phyloP scores from a whole-genome alignment of 1,284 basidiomycete genomes.

The Fistulinella cinereoalba region DNA sequence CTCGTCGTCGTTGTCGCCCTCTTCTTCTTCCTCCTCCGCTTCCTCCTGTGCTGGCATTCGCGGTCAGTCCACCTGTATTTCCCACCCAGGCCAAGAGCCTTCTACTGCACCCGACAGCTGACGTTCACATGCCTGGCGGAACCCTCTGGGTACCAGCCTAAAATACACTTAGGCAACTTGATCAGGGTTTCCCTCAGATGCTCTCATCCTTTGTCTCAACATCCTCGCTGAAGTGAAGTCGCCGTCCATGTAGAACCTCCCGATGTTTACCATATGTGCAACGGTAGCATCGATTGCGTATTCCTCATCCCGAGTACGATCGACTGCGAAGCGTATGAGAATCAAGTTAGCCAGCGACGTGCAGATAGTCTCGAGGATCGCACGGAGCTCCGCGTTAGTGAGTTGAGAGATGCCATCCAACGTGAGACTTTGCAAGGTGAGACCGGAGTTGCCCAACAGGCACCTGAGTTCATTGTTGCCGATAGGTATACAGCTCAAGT shows the following conservation, averaged over 20 bases:
- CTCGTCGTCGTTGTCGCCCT: too few species aligned
- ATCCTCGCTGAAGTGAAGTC: conserved; percentile 7
- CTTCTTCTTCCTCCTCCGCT: too few species aligned
- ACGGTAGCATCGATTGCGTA: conserved; percentile 7
- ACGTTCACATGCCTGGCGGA: too few species aligned
- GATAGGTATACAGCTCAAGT: neutral
- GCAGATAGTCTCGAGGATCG: neutral
- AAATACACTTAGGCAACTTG: too few species aligned
- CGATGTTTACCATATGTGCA: conserved; percentile 4
- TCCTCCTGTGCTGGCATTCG: too few species aligned
- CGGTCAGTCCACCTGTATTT: too few species aligned
- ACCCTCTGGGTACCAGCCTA: too few species aligned
- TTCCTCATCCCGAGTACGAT: neutral
- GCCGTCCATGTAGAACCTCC: neutral
- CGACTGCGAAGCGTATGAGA: neutral
- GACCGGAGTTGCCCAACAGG: conserved; percentile 6
- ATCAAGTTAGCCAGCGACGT: neutral
- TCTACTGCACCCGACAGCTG: too few species aligned
- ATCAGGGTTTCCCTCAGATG: too few species aligned
- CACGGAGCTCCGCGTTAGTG: conserved; percentile 6
- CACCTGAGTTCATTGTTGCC: conserved; percentile 6
- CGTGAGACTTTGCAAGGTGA: conserved; percentile 4
- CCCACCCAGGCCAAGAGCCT: too few species aligned
- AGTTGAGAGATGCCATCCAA: neutral
- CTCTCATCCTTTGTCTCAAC: too few species aligned